A percentile compares a stretch with the other conserved stretches of the same genome.
Conservation (phyloP, 2,329 filamentous ascomycete genomes). For the Cladosporium sp. region DNA sequence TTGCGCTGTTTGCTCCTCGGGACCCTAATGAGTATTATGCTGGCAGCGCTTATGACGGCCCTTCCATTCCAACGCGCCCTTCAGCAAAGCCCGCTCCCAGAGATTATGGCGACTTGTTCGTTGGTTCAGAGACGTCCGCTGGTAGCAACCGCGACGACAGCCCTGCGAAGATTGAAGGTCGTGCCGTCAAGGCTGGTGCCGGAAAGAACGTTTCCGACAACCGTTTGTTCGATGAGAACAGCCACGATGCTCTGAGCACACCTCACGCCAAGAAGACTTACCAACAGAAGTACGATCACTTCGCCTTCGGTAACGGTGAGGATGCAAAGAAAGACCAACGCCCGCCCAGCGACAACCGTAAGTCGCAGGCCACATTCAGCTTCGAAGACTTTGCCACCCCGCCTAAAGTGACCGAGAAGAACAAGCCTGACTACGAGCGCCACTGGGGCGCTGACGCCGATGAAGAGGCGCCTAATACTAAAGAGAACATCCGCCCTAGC, state of each 20-base stretch:
- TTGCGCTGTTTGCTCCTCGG: constrained; percentile 70
- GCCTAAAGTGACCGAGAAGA: constrained; percentile 64
- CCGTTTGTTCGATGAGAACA: constrained; percentile 55
- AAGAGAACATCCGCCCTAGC: constrained; percentile 34
- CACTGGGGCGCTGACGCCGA: constrained; percentile 75
- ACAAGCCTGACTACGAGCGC: constrained; percentile 65
- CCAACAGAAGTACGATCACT: constrained; percentile 78
- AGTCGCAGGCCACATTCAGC: constrained; percentile 67
- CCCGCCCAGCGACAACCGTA: constrained; percentile 42
- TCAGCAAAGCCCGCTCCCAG: constrained; percentile 68
- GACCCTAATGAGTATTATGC: constrained; percentile 53
- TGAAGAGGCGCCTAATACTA: constrained; percentile 41
- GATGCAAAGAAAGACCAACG: constrained; percentile 27
- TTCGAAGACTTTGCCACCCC: constrained; percentile 88
- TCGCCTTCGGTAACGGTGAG: constrained; percentile 69
- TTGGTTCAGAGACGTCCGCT: constrained; percentile 41
- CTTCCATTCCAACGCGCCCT: constrained; percentile 58
- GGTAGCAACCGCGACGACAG: constrained; percentile 28
- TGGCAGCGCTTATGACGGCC: constrained; percentile 42
- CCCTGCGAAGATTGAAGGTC: constrained; percentile 31
- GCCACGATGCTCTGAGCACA: constrained; percentile 37
- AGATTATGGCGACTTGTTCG: constrained; percentile 67
- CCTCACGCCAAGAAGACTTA: constrained; percentile 57
- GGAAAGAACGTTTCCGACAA: constrained; percentile 50
- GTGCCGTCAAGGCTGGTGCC: constrained; percentile 46